Base-by-base conservation (phyloP, 768 basidiomycete species). In the Boletus reticulatus region DNA sequence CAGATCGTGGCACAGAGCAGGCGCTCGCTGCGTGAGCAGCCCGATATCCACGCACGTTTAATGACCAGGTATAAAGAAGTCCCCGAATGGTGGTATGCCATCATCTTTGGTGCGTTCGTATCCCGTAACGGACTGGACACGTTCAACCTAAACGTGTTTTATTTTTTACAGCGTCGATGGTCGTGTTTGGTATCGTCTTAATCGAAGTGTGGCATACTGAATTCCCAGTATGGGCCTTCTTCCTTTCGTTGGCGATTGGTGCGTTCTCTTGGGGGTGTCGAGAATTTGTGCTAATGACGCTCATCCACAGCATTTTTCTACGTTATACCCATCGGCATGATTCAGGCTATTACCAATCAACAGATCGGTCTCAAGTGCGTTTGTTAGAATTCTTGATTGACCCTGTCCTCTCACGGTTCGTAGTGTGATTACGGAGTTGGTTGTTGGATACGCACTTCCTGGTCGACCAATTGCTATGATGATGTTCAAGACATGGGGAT, bases 401-500 rank as follows among this genome's bases (percentile, higher is more conserved):
- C 10, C 1, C 10, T 12, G 17, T 43, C 31, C 8, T 53, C 59
- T 61, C 34, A 67, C 9, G 9, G 10, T 43, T 20, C 7, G 47
- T 38, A 67, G 66, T 64, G 88, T 91, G 34, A 82, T 92, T 53
- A 83, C 88, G 0, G 89, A 92, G 64, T 76, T 91, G 37, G 79
- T 91, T 42, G 79, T 85, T 48, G 88, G 89, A 16, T 74, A 72
- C 43, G 66, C 73, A 11, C 67, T 80, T 22, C 80, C 79, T 64
- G 89, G 89, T 16, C 80, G 79, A 48, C 87, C 89, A 4, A 79
- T 89, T 55, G 87, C 88, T 0, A 84, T 88, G 82, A 87, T 89
- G 88, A 84, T 89, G 80, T 88, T 85, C 76, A 87, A 86, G 73
- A 85, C 80, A 5, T 88, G 80, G 73, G 85, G 84, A n/a, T 88